Percentiles rank a stretch among this genome's conserved stretches.
phyloP scores from a whole-genome alignment of 2,329 filamentous ascomycete species.

The Colletotrichum plurivorum region DNA sequence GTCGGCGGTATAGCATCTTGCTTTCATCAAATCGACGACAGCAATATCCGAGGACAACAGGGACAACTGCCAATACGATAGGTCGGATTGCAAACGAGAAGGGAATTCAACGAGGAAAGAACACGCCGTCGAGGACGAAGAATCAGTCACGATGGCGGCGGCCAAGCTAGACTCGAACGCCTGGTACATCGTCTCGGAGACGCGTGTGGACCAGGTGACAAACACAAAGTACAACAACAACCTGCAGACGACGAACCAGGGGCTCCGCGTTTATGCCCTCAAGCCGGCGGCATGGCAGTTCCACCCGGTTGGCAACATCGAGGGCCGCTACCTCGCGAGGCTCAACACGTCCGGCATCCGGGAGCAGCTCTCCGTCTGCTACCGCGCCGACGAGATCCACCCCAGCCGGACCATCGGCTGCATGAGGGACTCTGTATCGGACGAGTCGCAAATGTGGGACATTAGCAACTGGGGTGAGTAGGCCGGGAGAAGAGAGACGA shows the following conservation, averaged over 20 bases:
- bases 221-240: slow-evolving; percentile 42
- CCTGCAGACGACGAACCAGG: slow-evolving; percentile 39
- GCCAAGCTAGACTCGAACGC: slow-evolving; percentile 51
- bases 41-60: not conserved
- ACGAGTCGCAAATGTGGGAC: slow-evolving; percentile 52
- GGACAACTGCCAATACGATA: not conserved
- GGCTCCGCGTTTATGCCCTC: slow-evolving; percentile 43
- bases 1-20: not conserved
- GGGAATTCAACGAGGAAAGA: not conserved
- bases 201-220: slow-evolving; percentile 49
- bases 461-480: slow-evolving; percentile 46
- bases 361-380: slow-evolving; percentile 51
- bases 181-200: slow-evolving; percentile 54
- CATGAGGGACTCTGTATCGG: slow-evolving; percentile 44
- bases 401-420: slow-evolving; percentile 48
- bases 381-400: slow-evolving; percentile 43
- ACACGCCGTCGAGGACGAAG: not conserved
- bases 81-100: too few species aligned
- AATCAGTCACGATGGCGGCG: slow-evolving; percentile 33
- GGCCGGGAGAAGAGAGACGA: too few species aligned
- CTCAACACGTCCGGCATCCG: slow-evolving; percentile 45
- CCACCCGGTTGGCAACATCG: slow-evolving; percentile 45
- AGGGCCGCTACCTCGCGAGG: slow-evolving; percentile 51
- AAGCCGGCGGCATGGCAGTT: slow-evolving; percentile 47
- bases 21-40: not conserved